Evolutionary conservation across 2,329 filamentous ascomycete genomes (phyloP).

Genomic region (Sporothrix schenckii): DNA sequence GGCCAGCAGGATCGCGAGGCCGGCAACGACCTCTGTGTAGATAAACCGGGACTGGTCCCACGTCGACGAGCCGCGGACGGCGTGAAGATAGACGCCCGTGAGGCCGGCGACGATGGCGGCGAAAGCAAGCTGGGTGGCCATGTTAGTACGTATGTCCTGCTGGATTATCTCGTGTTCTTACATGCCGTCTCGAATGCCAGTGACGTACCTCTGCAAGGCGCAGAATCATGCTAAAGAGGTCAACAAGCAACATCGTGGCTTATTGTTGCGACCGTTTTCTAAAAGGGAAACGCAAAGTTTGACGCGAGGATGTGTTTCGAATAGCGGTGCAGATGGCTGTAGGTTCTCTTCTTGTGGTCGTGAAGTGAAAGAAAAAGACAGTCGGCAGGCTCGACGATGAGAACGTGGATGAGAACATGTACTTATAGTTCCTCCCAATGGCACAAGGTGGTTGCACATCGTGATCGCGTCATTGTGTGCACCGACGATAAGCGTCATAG

Average conservation of each 20-base stretch:
- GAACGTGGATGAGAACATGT: not conserved
- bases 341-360: too few species aligned
- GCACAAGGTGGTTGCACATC: too few species aligned
- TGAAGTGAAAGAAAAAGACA: not conserved
- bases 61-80: conserved; percentile 49
- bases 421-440: not conserved
- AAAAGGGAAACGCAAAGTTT: too few species aligned
- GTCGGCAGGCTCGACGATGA: not conserved
- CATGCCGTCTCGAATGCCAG: not conserved
- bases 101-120: conserved; percentile 73
- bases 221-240: conserved; percentile 60
- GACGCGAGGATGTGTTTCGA: too few species aligned
- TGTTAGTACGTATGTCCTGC: not conserved
- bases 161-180: not conserved
- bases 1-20: conserved; percentile 67
- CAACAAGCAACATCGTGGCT: conserved; percentile 55
- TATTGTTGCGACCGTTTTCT: conserved; percentile 3
- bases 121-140: conserved; percentile 57
- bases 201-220: conserved; percentile 51
- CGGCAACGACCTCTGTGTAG: conserved; percentile 73
- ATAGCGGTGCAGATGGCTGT: not conserved
- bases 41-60: conserved; percentile 69
- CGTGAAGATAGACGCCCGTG: conserved; percentile 66
- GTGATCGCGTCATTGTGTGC: not conserved
- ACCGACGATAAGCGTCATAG: not conserved